Evolutionary conservation across 2,329 filamentous ascomycete genomes (phyloP), one percentile per base, ranked within the genome.

Genomic region (Waltergamsia citrina): DNA sequence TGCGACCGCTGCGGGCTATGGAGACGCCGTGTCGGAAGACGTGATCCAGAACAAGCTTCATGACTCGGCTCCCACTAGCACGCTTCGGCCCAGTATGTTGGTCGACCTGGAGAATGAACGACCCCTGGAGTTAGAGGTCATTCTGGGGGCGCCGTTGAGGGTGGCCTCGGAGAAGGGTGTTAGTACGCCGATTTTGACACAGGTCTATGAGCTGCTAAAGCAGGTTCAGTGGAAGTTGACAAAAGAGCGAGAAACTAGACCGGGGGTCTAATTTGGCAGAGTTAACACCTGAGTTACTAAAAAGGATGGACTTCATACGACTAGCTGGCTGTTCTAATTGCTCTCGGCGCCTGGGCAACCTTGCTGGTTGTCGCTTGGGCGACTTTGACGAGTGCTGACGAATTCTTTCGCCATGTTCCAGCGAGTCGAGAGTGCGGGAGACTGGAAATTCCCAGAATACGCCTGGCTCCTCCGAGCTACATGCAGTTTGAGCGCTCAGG

Each of bases 41-140:
- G 22, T 29, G 33, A 12, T 35, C 25, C 33, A 29, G 25, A 29
- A 19, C 25, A 35, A 28, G 33, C 33, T 35, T 18, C 33, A 35
- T 17, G 33, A 35, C 33, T 35, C 33, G 26, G 17, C 33, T 23
- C 33, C 24, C n/a, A 30, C 33, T 19, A 35, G 25, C 26, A 35
- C 33, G 26, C 24, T 35, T 29, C 33, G 33, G n/a, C 33, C 33
- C 5, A 35, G 33, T 15, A 35, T 35, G 33, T 22, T 29, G 33
- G 33, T 35, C 26, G 33, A 35, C 26, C 33, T 35, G 6, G 33
- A 35, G 26, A 35, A 29, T 29, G 33, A 15, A 35, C 33, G 33
- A 27, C 33, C 33, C 16, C 33, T 35, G 9, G 33, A 35, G 33
- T 20, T 35, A 16, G 33, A 35, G 33, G 33, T 35, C 26, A 35